Evolutionary conservation across 1,284 basidiomycete genomes (phyloP).

Genomic region (Ganoderma lingzhi): DNA sequence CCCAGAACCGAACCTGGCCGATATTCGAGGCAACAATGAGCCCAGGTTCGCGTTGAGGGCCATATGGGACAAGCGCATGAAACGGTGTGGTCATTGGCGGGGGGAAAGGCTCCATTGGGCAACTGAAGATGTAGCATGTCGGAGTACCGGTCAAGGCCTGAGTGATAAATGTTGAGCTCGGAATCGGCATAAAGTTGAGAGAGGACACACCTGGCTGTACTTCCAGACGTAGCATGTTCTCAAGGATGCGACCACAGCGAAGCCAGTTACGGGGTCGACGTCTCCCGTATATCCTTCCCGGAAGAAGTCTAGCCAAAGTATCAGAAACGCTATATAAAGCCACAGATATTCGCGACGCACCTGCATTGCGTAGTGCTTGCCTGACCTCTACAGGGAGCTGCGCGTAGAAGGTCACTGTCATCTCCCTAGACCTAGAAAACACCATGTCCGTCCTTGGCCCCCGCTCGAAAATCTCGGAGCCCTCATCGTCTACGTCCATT

Average conservation of each 20-base stretch:
- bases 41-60: slow-evolving; percentile 76
- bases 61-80: slow-evolving; percentile 75
- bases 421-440: slow-evolving; percentile 78
- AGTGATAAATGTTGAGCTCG: background rate
- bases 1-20: slow-evolving; percentile 80
- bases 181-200: background rate
- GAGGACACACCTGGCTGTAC: slow-evolving; percentile 65
- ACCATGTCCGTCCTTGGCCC: slow-evolving; percentile 55
- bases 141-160: slow-evolving; percentile 71
- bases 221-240: slow-evolving; percentile 87
- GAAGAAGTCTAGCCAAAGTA: slow-evolving; percentile 62
- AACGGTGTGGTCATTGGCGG: slow-evolving; percentile 61
- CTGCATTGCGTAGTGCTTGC: slow-evolving; percentile 71
- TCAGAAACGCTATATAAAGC: background rate
- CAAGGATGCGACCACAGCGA: slow-evolving; percentile 73
- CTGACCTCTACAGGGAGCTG: slow-evolving; percentile 77
- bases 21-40: slow-evolving; percentile 72
- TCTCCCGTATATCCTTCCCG: slow-evolving; percentile 72
- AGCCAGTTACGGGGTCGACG: slow-evolving; percentile 75
- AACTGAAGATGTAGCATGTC: slow-evolving; percentile 85
- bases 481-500: slow-evolving; percentile 72
- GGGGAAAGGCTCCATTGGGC: slow-evolving; percentile 52
- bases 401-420: slow-evolving; percentile 74
- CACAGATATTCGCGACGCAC: slow-evolving; percentile 46
- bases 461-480: slow-evolving; percentile 39